Evolutionary conservation across 345 rosid genomes (phyloP), one percentile per base, ranked within the genome.

Genomic region (Bruguiera gymnorhiza): DNA sequence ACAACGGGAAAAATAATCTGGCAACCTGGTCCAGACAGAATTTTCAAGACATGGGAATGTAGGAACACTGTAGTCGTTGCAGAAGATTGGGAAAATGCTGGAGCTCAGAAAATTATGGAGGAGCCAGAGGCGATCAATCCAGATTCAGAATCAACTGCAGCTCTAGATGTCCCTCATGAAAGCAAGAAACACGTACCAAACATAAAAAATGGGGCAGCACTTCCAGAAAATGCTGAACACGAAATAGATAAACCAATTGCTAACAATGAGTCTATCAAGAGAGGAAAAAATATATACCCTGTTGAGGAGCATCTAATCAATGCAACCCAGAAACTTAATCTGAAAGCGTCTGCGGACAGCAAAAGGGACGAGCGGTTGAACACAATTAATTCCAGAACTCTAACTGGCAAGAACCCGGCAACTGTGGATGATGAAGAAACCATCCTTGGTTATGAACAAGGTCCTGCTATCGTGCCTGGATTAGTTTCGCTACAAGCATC

Each of bases 11-110:
- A 74, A n/a, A 8, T 74, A 8, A 0, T 71, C 9, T 81, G 84
- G 84, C 84, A 73, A 53, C 80, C 78, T 32, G 85, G 85, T 18
- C 70, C 76, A 0, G 85, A 76, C 60, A 65, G 73, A 61, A 52
- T 67, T 65, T 73, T 82, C 27, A 76, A 58, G 50, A 68, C 77
- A 8, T 79, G 83, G 81, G 79, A 76, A 55, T 73, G 65, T 63
- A 52, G 46, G 20, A 60, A 46, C 26, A 65, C 60, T 24, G 10
- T 78, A 24, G 52, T 76, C 27, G n/a, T 76, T 16, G 52, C 69
- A 8, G 82, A 76, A 74, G 80, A 78, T 37, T 79, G 80, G 82
- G 76, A 70, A 73, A 61, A 79, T 70, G 66, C 76, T 23, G 79
- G 58, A 60, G 62, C 53, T 13, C 80, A 76, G 69, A 76, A 64